Percentiles rank a stretch among this genome's conserved stretches.
Evolutionary conservation across 805 yeast genomes (phyloP).

Genomic region (Cyberlindnera mycetangii): DNA sequence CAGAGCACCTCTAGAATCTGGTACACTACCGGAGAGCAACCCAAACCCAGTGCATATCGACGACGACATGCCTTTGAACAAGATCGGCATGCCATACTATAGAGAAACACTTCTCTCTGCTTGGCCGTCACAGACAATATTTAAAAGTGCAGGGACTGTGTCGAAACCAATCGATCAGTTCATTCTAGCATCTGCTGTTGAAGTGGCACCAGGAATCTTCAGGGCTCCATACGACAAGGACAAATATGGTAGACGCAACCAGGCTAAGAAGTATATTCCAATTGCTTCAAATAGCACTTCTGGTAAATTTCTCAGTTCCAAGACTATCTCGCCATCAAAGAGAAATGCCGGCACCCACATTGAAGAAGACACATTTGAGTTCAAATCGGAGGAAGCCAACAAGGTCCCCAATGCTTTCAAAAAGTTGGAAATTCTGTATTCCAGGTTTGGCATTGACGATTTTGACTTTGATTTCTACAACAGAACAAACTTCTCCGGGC

Average conservation of each 20-base stretch:
- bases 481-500: slow-evolving; percentile 68
- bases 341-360: slow-evolving; percentile 9
- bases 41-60: slow-evolving; percentile 38
- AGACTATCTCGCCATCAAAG: slow-evolving; percentile 33
- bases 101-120: slow-evolving; percentile 72
- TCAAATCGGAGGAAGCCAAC: slow-evolving; percentile 31
- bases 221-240: slow-evolving; percentile 53
- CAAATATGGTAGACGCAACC: slow-evolving; percentile 57
- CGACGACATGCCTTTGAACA: slow-evolving; percentile 53
- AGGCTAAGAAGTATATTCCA: slow-evolving; percentile 40
- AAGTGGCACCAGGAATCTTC: slow-evolving; percentile 34
- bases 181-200: slow-evolving; percentile 37
- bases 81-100: slow-evolving; percentile 86
- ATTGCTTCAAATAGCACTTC: slow-evolving; percentile 29
- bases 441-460: slow-evolving; percentile 89
- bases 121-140: slow-evolving; percentile 66
- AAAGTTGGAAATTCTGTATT: slow-evolving; percentile 72
- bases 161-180: slow-evolving; percentile 50
- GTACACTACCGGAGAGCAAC: slow-evolving; percentile 40
- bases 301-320: slow-evolving; percentile 57
- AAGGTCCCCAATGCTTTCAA: slow-evolving; percentile 72
- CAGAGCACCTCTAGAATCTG: slow-evolving; percentile 52
- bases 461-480: slow-evolving; percentile 89
- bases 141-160: slow-evolving; percentile 59
- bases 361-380: slow-evolving; percentile 31